Percentiles rank a stretch among this genome's conserved stretches.
Conservation (phyloP, 805 yeast genomes). For the Ogataea trehalophila region DNA sequence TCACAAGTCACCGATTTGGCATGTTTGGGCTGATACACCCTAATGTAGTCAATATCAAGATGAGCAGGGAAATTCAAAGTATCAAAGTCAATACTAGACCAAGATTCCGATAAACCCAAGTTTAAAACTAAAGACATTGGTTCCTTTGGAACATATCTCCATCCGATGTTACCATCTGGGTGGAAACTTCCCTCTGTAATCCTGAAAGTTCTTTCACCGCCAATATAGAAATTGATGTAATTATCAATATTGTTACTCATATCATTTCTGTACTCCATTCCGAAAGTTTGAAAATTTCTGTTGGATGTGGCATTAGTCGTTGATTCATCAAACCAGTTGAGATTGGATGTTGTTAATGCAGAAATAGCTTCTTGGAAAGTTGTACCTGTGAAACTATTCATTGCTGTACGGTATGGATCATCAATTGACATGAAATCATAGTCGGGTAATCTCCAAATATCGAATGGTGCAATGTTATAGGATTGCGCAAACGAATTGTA, state of each 20-base stretch:
- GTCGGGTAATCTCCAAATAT: constrained; percentile 39
- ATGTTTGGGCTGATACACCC: constrained; percentile 37
- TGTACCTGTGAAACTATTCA: constrained; percentile 37
- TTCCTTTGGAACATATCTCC: constrained; percentile 73
- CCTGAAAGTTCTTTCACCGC: constrained; percentile 26
- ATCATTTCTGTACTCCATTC: constrained; percentile 32
- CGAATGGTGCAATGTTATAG: constrained; percentile 40
- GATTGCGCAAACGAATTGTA: constrained; percentile 30
- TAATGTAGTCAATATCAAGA: constrained; percentile 35
- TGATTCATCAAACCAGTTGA: constrained; percentile 33
- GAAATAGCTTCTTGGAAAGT: constrained; percentile 37
- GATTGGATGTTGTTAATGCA: constrained; percentile 32
- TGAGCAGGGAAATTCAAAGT: constrained; percentile 33
- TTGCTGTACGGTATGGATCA: constrained; percentile 28
- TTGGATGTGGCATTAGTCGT: neutral
- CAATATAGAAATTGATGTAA: constrained; percentile 33
- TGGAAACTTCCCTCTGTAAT: constrained; percentile 32
- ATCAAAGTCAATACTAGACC: constrained; percentile 37
- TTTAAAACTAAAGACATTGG: constrained; percentile 81
- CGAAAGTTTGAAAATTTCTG: constrained; percentile 30
- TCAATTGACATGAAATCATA: constrained; percentile 31
- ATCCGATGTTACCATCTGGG: constrained; percentile 52
- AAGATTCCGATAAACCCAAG: constrained; percentile 65
- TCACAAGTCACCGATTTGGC: constrained; percentile 32
- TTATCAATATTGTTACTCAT: constrained; percentile 21